Evolutionary conservation across 306 rosid genomes (phyloP).

Genomic region (Aeschynomene evenia): DNA sequence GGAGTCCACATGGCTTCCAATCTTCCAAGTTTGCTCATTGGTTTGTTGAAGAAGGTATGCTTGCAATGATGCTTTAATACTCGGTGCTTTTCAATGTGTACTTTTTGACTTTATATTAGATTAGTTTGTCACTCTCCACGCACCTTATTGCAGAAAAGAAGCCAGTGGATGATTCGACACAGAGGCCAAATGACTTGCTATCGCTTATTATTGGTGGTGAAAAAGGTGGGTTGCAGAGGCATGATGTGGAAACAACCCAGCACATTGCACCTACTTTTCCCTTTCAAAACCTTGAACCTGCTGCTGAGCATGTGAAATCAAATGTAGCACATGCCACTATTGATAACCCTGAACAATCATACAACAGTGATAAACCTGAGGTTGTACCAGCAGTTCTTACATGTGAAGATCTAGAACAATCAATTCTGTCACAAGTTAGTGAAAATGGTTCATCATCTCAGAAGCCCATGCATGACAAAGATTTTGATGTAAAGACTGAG

Average conservation of each 20-base stretch:
- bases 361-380: conserved; percentile 56
- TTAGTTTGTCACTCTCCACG: conserved; percentile 9
- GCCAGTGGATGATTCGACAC: conserved; percentile 51
- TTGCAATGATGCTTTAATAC: neutral
- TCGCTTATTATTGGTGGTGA: conserved; percentile 80
- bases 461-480: conserved; percentile 44
- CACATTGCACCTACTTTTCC: conserved; percentile 43
- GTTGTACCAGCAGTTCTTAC: conserved; percentile 72
- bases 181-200: conserved; percentile 70
- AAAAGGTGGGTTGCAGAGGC: conserved; percentile 48
- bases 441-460: conserved; percentile 44
- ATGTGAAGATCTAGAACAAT: conserved; percentile 93
- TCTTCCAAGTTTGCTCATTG: conserved; percentile 90
- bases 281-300: conserved; percentile 48
- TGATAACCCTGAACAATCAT: conserved; percentile 45
- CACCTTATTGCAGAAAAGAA: conserved; percentile 61
- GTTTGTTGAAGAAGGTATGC: conserved; percentile 91
- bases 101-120: conserved; percentile 10
- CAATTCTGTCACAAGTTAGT: conserved; percentile 70
- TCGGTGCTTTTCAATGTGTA: conserved; percentile 28
- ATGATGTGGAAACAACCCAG: conserved; percentile 42
- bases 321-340: conserved; percentile 34
- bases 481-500: conserved; percentile 47
- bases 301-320: conserved; percentile 38
- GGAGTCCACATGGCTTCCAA: conserved; percentile 54